Base-by-base conservation (phyloP, 257 asterid species). In the Primulina huaijiensis region DNA sequence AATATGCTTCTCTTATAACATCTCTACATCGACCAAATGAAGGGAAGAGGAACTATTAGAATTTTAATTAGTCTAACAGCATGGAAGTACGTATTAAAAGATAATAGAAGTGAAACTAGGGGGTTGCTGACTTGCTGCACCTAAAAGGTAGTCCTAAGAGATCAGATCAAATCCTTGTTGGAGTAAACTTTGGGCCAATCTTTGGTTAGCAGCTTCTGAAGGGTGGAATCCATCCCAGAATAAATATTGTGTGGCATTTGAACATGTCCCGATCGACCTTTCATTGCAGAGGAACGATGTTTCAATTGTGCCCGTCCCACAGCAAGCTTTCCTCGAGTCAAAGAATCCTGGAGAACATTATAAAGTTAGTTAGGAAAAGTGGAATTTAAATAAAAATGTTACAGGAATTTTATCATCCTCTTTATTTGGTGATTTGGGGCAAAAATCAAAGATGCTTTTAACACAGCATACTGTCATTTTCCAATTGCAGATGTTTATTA, bases 181-280 rank as follows among this genome's bases (percentile, higher is more conserved):
- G 7, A 88, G 78, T 37, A 90, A 83, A 80, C 74, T 78, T 68
- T 84, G 85, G 3, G 97, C 95, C 76, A 90, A 38, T 60, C 78
- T 80, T 69, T 90, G 84, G 78, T 90, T 88, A 69, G 93, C 91
- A n/a, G 85, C 66, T 77, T 80, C 83, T 9, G 92, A 78, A 29
- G 97, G 96, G 75, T 91, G 97, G 71, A 87, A 87, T 30, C 96
- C 96, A 70, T 89, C 96, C 91, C 89, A 91, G 69, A 88, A 90
- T 46, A 91, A 90, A 31, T 83, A 91, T 14, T 74, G 50, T 46
- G 96, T 84, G 14, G 97, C 96, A 66, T 91, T 89, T 64, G 87
- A 79, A 77, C 97, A 91, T 69, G 96, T 91, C 69, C 96, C 97
- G 0, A 85, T 5, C 14, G 96, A 84, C 57, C 85, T 76, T 30